A percentile compares a stretch with the other conserved stretches of the same genome.
phyloP scores from a whole-genome alignment of 2,329 filamentous ascomycete genomes.

The Ophiobolus disseminans region DNA sequence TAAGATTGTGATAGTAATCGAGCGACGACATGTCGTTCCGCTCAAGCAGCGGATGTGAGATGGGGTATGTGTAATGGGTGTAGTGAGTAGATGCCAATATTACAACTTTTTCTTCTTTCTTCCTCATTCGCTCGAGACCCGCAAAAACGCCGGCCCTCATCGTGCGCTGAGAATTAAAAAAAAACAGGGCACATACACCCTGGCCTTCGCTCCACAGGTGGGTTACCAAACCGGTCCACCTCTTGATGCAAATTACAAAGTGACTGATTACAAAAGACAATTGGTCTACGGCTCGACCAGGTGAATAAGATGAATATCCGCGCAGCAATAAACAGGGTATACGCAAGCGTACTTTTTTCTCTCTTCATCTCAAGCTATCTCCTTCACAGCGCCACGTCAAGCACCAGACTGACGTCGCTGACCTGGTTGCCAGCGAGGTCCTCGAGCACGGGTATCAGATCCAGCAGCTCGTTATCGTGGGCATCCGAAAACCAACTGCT shows the following conservation, averaged over 20 bases:
- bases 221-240: no score
- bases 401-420: slow-evolving; percentile 93
- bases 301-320: slow-evolving; percentile 27
- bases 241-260: slow-evolving; percentile 48
- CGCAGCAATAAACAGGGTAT: slow-evolving; percentile 31
- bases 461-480: slow-evolving; percentile 97
- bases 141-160: no score
- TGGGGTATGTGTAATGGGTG: slow-evolving; percentile 22
- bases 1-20: slow-evolving; percentile 34
- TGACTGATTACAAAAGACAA: slow-evolving; percentile 50
- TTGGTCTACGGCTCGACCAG: slow-evolving; percentile 21
- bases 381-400: slow-evolving; percentile 81
- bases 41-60: not conserved
- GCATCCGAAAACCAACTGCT: slow-evolving; percentile 99
- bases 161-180: no score
- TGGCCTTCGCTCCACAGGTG: no score
- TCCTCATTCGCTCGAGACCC: no score
- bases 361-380: slow-evolving; percentile 14
- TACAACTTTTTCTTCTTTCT: slow-evolving; percentile 27
- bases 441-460: slow-evolving; percentile 97
- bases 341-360: slow-evolving; percentile 32
- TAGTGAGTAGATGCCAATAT: slow-evolving; percentile 38
- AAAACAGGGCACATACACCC: not conserved
- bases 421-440: slow-evolving; percentile 90
- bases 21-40: no score